These are phyloP conservation scores for Quercus gilva DNA, from an alignment of 306 rosid species.

Conservation along the genomic window DNA sequence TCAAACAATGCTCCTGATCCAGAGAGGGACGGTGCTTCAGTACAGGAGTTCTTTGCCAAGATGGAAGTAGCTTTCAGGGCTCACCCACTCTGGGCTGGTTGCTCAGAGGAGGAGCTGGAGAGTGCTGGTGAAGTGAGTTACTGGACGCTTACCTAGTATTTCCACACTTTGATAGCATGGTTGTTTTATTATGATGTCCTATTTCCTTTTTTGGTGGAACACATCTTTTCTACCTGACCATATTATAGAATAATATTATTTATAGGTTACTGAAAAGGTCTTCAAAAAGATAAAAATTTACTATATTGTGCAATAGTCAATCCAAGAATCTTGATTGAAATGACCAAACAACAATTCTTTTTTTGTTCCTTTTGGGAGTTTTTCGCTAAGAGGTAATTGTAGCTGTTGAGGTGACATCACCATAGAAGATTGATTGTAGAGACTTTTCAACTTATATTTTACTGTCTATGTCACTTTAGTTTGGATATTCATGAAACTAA, in stretches of 20 bases:
- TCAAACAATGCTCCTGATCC: slow-evolving; percentile 88
- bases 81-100: slow-evolving; percentile 96
- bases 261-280: not conserved
- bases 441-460: not conserved
- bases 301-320: not conserved
- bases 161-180: not conserved
- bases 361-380: not conserved
- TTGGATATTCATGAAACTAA: not conserved
- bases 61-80: slow-evolving; percentile 95
- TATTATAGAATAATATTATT: not conserved
- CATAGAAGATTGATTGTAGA: not conserved
- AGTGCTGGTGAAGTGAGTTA: slow-evolving; percentile 95
- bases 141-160: not conserved
- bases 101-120: slow-evolving; percentile 92
- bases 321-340: not conserved
- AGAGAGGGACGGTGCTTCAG: slow-evolving; percentile 72
- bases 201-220: not conserved
- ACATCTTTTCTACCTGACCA: not conserved
- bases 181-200: not conserved
- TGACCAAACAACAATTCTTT: not conserved
- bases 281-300: not conserved
- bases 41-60: slow-evolving; percentile 73
- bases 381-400: not conserved
- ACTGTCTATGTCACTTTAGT: not conserved
- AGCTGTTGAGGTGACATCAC: not conserved